These are phyloP conservation scores for Colletotrichum incanum DNA, from an alignment of 2,329 filamentous ascomycete species.

Conservation along the genomic window DNA sequence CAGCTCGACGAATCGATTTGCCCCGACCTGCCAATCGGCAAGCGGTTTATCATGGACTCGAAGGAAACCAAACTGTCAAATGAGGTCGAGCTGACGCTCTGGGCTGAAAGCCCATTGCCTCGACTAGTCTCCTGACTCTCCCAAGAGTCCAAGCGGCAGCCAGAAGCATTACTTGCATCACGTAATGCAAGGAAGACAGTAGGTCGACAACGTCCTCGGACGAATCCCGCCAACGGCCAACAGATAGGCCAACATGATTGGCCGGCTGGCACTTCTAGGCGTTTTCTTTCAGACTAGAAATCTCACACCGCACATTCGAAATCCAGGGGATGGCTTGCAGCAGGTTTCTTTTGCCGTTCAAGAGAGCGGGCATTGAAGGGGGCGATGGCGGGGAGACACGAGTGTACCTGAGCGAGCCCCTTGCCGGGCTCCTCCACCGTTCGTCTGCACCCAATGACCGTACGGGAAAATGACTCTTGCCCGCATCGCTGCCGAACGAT, in stretches of 20 bases:
- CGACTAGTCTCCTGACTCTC: constrained; percentile 25
- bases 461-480: constrained; percentile 14
- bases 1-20: not conserved
- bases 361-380: constrained; percentile 7
- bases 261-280: constrained; percentile 9
- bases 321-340: constrained; percentile 36
- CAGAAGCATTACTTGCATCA: constrained; percentile 41
- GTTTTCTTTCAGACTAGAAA: constrained; percentile 39
- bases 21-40: not conserved
- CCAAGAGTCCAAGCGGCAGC: not conserved
- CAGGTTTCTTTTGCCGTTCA: constrained; percentile 39
- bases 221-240: constrained; percentile 39
- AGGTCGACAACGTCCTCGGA: constrained; percentile 25
- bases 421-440: constrained; percentile 18
- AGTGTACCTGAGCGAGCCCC: constrained; percentile 38
- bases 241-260: constrained; percentile 19
- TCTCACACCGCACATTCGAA: constrained; percentile 43
- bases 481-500: constrained; percentile 25
- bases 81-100: not conserved
- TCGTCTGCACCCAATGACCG: constrained; percentile 24
- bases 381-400: constrained; percentile 37
- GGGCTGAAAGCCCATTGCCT: not conserved
- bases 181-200: constrained; percentile 40
- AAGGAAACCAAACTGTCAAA: not conserved
- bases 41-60: not conserved